A percentile compares a stretch with the other conserved stretches of the same genome.
Evolutionary conservation across 2,329 filamentous ascomycete genomes (phyloP).

Genomic region (Beauveria medogensis): DNA sequence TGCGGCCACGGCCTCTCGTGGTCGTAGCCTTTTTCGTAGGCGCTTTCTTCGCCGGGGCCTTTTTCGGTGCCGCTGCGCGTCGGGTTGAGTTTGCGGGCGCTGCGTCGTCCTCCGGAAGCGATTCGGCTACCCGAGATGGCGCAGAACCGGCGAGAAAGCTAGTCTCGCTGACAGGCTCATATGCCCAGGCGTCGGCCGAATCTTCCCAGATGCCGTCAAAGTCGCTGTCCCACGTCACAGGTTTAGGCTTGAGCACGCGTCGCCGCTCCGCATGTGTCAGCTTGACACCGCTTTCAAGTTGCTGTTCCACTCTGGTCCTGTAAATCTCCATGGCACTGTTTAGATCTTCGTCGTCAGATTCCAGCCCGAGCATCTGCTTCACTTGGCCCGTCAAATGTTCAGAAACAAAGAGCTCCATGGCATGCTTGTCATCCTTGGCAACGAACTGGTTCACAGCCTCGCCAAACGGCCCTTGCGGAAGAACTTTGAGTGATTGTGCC

Average conservation of each 20-base stretch:
- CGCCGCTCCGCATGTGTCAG: slow-evolving; percentile 26
- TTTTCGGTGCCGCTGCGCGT: slow-evolving; percentile 34
- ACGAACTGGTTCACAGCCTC: slow-evolving; percentile 92
- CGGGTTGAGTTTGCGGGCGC: slow-evolving; percentile 26
- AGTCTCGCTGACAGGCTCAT: slow-evolving; percentile 18
- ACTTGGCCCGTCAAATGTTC: slow-evolving; percentile 65
- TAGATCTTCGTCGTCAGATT: slow-evolving; percentile 58
- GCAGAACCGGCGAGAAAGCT: slow-evolving; percentile 14
- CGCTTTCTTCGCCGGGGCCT: slow-evolving; percentile 37
- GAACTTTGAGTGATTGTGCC: slow-evolving; percentile 81
- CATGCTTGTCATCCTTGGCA: slow-evolving; percentile 89
- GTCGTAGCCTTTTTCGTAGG: slow-evolving; percentile 25
- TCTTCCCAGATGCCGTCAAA: slow-evolving; percentile 81
- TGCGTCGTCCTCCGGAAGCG: slow-evolving; percentile 38
- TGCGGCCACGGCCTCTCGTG: slow-evolving; percentile 28
- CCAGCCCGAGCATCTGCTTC: slow-evolving; percentile 58
- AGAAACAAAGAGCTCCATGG: slow-evolving; percentile 73
- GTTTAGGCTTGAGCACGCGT: slow-evolving; percentile 59
- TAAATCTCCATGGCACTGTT: slow-evolving; percentile 67
- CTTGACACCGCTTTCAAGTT: slow-evolving; percentile 58
- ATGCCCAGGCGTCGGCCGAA: slow-evolving; percentile 52
- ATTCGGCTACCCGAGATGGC: slow-evolving; percentile 15
- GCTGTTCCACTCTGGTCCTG: slow-evolving; percentile 59
- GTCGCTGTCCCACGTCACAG: slow-evolving; percentile 81
- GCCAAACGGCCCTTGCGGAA: slow-evolving; percentile 86